Base-by-base conservation (phyloP, 805 yeast genomes). In the Starmerella apis region DNA sequence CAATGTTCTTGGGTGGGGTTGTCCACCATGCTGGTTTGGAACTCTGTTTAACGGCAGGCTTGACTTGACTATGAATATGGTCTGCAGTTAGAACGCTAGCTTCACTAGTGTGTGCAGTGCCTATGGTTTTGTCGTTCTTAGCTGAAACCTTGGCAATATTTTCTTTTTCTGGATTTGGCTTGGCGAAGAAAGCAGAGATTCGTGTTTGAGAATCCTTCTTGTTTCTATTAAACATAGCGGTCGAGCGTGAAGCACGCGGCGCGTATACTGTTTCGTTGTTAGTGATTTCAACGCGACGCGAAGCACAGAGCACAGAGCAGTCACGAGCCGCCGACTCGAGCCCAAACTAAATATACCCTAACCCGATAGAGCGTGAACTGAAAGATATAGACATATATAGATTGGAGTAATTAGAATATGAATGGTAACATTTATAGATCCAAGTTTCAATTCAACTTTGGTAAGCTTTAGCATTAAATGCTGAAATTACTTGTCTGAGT, bases 21-120 rank as follows among this genome's bases (percentile, higher is more conserved):
- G 39, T 43, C 56, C 56, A 52, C 56, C 56, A 52, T 9, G 50
- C 32, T 4, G 52, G 36, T 18, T 46, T 35, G 5, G 45, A 25
- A 23, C 33, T n/a, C 20, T 25, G 33, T 9, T 19, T 27, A 13
- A 28, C 6, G 11, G 25, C 35, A 3, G 23, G 42, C 14, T 4
- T 31, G 14, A 33, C 24, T 16, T 16, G 44, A 13, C 32, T 27
- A 14, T 33, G 37, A n/a, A n/a, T 6, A 16, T n/a, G n/a, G 9
- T 5, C 4, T 18, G n/a, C n/a, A n/a, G n/a, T n/a, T n/a, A n/a
- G n/a, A n/a, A n/a, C n/a, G n/a, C n/a, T 27, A 27, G 30, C 30
- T 27, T 27, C 11, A 27, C 10, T 27, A 27, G 30, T 27, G 11
- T n/a, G n/a, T 9, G 35, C 35, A 8, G 14, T 14, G 20, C 23